Percentiles rank a stretch among this genome's conserved stretches.
Conservation (phyloP, 305 asterid species). For the Salvia sclarea region DNA sequence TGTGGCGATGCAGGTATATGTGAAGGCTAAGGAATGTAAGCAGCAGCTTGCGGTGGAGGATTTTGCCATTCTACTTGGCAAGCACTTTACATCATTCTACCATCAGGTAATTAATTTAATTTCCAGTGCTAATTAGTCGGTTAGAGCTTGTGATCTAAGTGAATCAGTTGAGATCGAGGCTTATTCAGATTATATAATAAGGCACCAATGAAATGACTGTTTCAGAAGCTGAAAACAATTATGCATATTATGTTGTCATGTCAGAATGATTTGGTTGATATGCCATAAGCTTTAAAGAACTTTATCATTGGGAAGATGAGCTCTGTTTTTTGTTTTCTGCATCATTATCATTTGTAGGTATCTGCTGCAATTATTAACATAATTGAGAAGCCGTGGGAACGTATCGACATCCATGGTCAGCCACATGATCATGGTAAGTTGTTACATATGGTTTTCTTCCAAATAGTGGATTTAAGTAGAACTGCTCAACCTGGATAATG, state of each 20-base stretch:
- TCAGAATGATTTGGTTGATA: constrained; percentile 9
- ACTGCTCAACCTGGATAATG: constrained; percentile 20
- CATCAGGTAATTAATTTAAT: constrained; percentile 49
- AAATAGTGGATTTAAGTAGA: constrained; percentile 3
- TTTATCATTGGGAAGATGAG: constrained; percentile 19
- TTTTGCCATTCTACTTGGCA: constrained; percentile 83
- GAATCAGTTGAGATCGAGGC: constrained; percentile 5
- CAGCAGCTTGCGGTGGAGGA: constrained; percentile 70
- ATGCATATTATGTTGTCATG: background rate
- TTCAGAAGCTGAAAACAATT: background rate
- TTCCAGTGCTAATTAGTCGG: constrained; percentile 13
- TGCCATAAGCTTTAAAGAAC: constrained; percentile 3
- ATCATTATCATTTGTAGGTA: constrained; percentile 49
- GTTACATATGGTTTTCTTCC: constrained; percentile 10
- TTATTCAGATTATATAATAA: background rate
- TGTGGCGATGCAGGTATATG: constrained; percentile 76
- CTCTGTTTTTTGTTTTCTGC: background rate
- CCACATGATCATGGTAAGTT: constrained; percentile 78
- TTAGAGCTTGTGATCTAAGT: constrained; percentile 4
- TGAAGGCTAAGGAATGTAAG: constrained; percentile 84
- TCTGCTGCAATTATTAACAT: constrained; percentile 66
- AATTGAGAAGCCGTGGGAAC: constrained; percentile 96
- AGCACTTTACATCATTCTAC: constrained; percentile 80
- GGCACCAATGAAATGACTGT: background rate
- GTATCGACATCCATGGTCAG: constrained; percentile 62